Evolutionary conservation across 1,284 basidiomycete species (phyloP), one percentile per base, ranked within the genome.

Genomic region (Cystobasidium slooffiae): DNA sequence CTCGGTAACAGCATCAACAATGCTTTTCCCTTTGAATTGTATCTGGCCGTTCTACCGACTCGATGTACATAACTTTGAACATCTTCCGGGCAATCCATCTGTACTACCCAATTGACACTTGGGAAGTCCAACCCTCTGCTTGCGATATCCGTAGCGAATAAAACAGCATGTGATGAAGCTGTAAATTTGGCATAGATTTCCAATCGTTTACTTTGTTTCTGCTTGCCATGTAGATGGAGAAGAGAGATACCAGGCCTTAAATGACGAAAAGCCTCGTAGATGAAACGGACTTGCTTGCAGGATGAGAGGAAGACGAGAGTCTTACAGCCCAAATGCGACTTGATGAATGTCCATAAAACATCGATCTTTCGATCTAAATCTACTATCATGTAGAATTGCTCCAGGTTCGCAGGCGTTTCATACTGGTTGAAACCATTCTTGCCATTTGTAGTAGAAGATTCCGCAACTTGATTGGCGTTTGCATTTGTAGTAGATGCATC

Each of bases 31-130:
- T 91, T 90, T 76, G 90, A 90, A 80, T 95, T 90, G 81, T 98
- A 98, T 61, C 96, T 86, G 47, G 96, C 97, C 9, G 96, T 99
- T 67, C 96, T 86, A 0, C 96, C 96, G 0, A 99, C 96, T 31
- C 96, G 89, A 82, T 99, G 96, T 61, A 99, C 94, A 82, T 99
- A 99, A 12, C 94, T 97, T 75, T 97, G 95, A n/a, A 91, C 92
- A 80, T 98, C 95, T 83, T 99, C 96, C 0, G 96, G 96, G 31
- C 92, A 93, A 82, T 99, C 96, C n/a, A 95, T 85, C 82, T 99
- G 97, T 46, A 99, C 83, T 12, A 99, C 96, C 96, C 97, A 99
- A 82, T 97, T 93, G 37, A 99, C 90, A 0, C 92, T 88, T 3
- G 97, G 95, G 82, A 99, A 99, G 83, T 99, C 97, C 74, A 99